Percentiles rank a stretch among this genome's conserved stretches.
phyloP scores from a whole-genome alignment of 163 green algal species.

The Scenedesmus sp. region DNA sequence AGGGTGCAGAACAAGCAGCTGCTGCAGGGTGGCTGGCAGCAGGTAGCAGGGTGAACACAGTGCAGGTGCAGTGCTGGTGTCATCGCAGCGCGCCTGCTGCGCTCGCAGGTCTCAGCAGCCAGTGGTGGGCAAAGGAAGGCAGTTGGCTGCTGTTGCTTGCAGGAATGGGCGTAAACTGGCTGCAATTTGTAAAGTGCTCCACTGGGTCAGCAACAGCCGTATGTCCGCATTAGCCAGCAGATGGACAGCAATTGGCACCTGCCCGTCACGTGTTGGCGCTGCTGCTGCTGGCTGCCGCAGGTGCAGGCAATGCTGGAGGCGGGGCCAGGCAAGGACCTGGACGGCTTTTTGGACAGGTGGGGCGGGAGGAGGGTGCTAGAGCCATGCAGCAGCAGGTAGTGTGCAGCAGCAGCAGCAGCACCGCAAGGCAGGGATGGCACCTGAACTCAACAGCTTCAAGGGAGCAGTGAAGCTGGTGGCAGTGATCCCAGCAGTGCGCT shows the following conservation, averaged over 20 bases:
- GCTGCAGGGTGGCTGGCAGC: no score
- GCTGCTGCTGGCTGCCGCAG: not conserved
- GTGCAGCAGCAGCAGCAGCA: not conserved
- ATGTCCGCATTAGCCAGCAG: no score
- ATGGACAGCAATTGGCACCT: not conserved
- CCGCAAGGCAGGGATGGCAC: not conserved
- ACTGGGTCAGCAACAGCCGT: no score
- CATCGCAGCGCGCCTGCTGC: not conserved
- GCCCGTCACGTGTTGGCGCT: not conserved
- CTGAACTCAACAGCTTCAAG: not conserved
- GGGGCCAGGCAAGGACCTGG: constrained; percentile 46
- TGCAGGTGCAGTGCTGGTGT: not conserved
- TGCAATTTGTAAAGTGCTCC: not conserved
- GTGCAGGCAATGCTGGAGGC: constrained; percentile 13
- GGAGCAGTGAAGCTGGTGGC: no score
- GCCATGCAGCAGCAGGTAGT: no score
- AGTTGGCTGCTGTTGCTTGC: not conserved
- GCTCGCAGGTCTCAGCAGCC: not conserved
- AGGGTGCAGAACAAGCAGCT: not conserved
- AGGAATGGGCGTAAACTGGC: not conserved
- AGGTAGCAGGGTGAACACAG: not conserved
- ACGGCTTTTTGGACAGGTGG: constrained; percentile 41
- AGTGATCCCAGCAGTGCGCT: not conserved
- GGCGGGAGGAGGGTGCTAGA: no score
- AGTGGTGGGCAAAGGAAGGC: not conserved